Evolutionary conservation across 495 filamentous ascomycete species (phyloP), one percentile per base, ranked within the genome.

Genomic region (Evernia prunastri): DNA sequence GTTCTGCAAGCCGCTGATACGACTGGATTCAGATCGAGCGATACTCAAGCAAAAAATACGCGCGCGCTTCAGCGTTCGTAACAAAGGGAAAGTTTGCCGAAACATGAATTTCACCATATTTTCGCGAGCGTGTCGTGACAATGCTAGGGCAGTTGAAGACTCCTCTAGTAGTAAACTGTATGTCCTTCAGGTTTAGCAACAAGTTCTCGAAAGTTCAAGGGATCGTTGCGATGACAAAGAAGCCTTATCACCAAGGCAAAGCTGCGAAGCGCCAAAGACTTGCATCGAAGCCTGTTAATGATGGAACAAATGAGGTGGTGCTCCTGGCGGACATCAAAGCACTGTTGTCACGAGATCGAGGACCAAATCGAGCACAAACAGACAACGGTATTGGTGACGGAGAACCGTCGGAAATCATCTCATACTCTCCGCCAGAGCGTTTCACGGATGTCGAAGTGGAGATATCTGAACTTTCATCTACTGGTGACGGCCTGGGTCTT

Each of bases 391-490:
- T 18, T 45, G 29, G 49, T 27, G 6, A 18, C 18, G 42, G 35
- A 29, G 23, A 37, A 20, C 17, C 17, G 1, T 15, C 29, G 18
- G 39, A 49, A 23, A 27, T 23, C 23, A 4, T 49, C 25, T 25
- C 53, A 47, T 23, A 58, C 8, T 31, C 29, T 31, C 78, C 92
- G 5, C 91, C 91, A 6, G 84, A 87, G 69, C 77, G 74, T 25
- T 89, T 87, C 61, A 81, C 84, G 4, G 90, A 93, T 69, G 84
- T 96, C 54, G 88, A 95, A 59, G 82, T 97, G 45, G 82, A 84
- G 7, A 82, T 97, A 58, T 70, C 84, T 9, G 80, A 88, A 63
- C 77, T 97, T 29, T 91, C 92, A 0, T 96, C 91, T n/a, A 94
- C 87, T 3, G 94, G 67, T 45, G 82, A 84, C 53, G 83, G 81